Percentiles rank a stretch among this genome's conserved stretches.
Conservation (phyloP, 2,329 filamentous ascomycete species). For the Paracorniculantispora psalliotae region DNA sequence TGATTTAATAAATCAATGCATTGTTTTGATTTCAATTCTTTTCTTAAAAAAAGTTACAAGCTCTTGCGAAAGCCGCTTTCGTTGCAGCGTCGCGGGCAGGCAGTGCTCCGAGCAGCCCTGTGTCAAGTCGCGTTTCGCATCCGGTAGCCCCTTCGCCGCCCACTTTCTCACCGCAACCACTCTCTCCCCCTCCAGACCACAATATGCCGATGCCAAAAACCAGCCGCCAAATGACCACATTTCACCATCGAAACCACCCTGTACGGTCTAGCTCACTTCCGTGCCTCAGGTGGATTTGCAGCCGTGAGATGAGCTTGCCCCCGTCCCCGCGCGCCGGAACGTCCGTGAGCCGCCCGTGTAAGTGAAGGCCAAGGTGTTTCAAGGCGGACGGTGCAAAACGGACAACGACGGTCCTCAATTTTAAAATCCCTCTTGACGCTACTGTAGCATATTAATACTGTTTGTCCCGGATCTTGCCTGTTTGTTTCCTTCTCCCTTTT, state of each 20-base stretch:
- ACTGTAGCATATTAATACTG: background rate
- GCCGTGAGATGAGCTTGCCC: no score
- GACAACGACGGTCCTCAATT: background rate
- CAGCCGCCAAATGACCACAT: no score
- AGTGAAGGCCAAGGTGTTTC: slow-evolving; percentile 10
- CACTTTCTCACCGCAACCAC: background rate
- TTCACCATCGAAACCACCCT: no score
- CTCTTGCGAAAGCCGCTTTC: background rate
- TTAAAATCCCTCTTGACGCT: background rate
- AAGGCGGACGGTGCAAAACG: background rate
- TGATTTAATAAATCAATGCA: no score
- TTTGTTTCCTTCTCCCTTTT: background rate
- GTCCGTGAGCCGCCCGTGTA: background rate
- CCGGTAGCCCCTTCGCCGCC: no score
- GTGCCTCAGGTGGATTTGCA: background rate
- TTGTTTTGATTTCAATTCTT: no score
- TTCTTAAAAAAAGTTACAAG: no score
- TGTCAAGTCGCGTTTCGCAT: slow-evolving; percentile 7
- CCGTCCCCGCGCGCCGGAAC: background rate
- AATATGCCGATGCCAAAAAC: background rate
- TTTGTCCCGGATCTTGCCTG: background rate
- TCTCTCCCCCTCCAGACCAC: no score
- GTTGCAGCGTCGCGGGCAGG: background rate
- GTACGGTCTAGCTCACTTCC: background rate
- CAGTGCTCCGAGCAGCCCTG: background rate